Conservation (phyloP, 2,329 filamentous ascomycete species). For the Hypoxylon sp. region DNA sequence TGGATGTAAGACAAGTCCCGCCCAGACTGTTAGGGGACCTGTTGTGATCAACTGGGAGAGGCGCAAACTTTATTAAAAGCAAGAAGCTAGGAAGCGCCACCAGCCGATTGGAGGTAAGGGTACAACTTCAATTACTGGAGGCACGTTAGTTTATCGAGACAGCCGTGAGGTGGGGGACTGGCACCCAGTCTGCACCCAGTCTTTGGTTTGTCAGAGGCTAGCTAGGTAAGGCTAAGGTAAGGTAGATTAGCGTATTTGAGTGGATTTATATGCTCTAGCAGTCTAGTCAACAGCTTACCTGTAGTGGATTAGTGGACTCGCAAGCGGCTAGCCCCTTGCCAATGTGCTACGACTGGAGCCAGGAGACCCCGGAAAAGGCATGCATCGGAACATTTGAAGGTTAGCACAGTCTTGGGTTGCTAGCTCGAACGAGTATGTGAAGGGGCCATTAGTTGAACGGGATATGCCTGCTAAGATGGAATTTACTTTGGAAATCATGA, state of each 20-base stretch:
- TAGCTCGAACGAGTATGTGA: conserved; percentile 7
- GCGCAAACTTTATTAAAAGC: conserved; percentile 38
- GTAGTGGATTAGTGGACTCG: conserved; percentile 7
- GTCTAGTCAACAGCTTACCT: too few relatives aligned
- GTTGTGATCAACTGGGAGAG: conserved; percentile 38
- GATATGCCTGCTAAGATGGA: conserved; percentile 12
- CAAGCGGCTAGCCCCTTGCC: conserved; percentile 26
- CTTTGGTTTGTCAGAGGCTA: too few relatives aligned
- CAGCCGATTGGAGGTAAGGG: conserved; percentile 39
- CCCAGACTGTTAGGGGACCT: conserved; percentile 31
- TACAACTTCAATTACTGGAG: too few relatives aligned
- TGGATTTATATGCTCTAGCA: too few relatives aligned
- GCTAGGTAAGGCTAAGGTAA: too few relatives aligned
- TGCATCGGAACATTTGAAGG: conserved; percentile 36
- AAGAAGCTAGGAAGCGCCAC: conserved; percentile 36
- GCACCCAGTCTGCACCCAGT: too few relatives aligned
- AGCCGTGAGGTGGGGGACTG: conserved; percentile 18
- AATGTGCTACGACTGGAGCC: conserved; percentile 13
- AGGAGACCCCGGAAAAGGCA: conserved; percentile 20
- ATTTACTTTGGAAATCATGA: conserved; percentile 16
- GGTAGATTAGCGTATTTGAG: conserved; percentile 11
- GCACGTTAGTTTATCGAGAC: too few relatives aligned
- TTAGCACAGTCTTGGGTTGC: conserved; percentile 9
- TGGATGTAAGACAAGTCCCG: conserved; percentile 33
- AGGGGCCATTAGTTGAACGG: conserved; percentile 5